Base-by-base conservation (phyloP, 176 grass and related monocot species). In the Avena sativa region DNA sequence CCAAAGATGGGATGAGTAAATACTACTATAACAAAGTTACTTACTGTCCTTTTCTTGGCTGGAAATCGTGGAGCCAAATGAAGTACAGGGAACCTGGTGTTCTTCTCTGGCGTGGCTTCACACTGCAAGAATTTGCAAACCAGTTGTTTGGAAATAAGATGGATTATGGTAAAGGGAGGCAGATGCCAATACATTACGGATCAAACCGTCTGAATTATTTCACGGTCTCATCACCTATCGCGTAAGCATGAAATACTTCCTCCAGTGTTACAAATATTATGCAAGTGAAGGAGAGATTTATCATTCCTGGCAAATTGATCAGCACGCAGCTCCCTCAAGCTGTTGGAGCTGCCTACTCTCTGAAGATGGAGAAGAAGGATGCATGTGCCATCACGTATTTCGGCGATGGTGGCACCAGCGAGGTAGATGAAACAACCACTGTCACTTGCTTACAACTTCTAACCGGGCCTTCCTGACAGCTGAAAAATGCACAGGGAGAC, bases 111-210 rank as follows among this genome's bases (percentile, higher is more conserved):
- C 92, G 94, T 19, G 97, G 97, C 70, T 99, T 96, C 89, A 96
- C 94, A 2, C 60, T 96, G 57, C 94, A 99, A 85, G 97, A 99
- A 84, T 96, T 99, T 87, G 89, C 97, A 69, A 94, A 99, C 40
- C 94, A 99, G 83, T 94, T 91, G 78, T 99, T 99, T 77, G 94
- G 97, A 2, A 99, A 99, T 23, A 93, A 77, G 53, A 61, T 90
- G 80, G 97, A 94, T 81, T 94, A 96, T 43, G 97, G 94, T 68
- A 99, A 96, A 94, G 97, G 97, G 61, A 90, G 92, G 58, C 97
- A 99, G 46, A 96, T 99, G 97, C 97, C 94, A 20, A 99, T 99
- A 40, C 97, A 99, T 46, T 99, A 99, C 13, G 97, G 97, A 36
- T 96, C 90, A 7, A 96, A 88, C 53, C 89, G 87, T 47, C 87